A percentile compares a stretch with the other conserved stretches of the same genome.
These are phyloP conservation scores for Lipomyces anomalus DNA, from an alignment of 805 yeast species.

Conservation along the genomic window DNA sequence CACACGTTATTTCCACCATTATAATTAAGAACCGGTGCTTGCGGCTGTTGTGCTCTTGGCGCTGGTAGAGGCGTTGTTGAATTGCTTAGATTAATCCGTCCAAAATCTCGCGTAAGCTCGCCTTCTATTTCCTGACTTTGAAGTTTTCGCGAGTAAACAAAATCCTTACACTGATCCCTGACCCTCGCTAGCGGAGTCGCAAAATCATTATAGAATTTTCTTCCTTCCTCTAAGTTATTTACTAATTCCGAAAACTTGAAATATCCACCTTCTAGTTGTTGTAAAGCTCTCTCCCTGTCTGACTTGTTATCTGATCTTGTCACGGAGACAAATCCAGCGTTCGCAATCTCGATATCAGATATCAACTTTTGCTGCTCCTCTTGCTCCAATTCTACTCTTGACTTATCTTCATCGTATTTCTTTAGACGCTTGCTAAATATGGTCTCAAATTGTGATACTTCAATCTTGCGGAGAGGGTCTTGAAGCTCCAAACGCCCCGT, in stretches of 20 bases:
- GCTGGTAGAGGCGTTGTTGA: slow-evolving; percentile 16
- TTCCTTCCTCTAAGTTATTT: slow-evolving; percentile 60
- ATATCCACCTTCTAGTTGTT: slow-evolving; percentile 46
- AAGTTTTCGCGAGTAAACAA: slow-evolving; percentile 45
- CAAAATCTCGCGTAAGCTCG: neutral
- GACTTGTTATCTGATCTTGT: slow-evolving; percentile 27
- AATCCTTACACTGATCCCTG: slow-evolving; percentile 46
- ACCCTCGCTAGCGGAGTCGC: slow-evolving; percentile 43
- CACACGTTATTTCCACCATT: slow-evolving; percentile 7
- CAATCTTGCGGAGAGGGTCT: slow-evolving; percentile 19
- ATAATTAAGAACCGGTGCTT: slow-evolving; percentile 13
- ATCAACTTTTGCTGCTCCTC: slow-evolving; percentile 38
- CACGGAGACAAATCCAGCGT: slow-evolving; percentile 22
- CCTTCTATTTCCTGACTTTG: slow-evolving; percentile 50
- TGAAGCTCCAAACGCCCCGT: slow-evolving; percentile 16
- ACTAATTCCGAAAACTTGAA: slow-evolving; percentile 51
- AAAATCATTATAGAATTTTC: slow-evolving; percentile 63
- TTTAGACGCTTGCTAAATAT: slow-evolving; percentile 29
- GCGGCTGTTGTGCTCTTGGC: slow-evolving; percentile 22
- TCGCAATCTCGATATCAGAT: slow-evolving; percentile 33
- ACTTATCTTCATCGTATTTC: slow-evolving; percentile 47
- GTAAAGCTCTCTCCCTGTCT: slow-evolving; percentile 47
- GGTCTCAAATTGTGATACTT: slow-evolving; percentile 26
- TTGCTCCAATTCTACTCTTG: slow-evolving; percentile 41
- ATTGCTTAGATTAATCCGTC: slow-evolving; percentile 2